Evolutionary conservation across 306 rosid species (phyloP), one percentile per base, ranked within the genome.

Genomic region (Glycine latifolia): DNA sequence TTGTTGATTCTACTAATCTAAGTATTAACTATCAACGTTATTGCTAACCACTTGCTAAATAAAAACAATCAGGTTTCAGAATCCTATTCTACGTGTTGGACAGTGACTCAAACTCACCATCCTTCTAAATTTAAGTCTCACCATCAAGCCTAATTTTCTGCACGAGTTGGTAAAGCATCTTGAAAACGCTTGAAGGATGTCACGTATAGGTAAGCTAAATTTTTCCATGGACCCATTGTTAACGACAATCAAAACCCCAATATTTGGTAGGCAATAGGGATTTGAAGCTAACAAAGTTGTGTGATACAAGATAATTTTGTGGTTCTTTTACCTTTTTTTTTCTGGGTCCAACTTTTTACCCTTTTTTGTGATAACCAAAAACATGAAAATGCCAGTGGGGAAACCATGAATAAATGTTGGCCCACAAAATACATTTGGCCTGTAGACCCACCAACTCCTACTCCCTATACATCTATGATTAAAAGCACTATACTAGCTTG

Each of bases 371-470:
- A 71, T n/a, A 46, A 65, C 48, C 47, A 55, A 65, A 50, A 14
- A 39, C 54, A 65, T 58, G 68, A 31, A 35, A 60, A 33, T 3
- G 20, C 39, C 20, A 54, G 37, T 65, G 59, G 60, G 61, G 14
- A 68, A 65, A 53, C 39, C 3, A 65, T 46, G 73, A 65, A 49
- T 48, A 85, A 82, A 72, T 61, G 60, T 53, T 78, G 88, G 87
- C 83, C 92, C 88, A 82, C 82, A 71, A 85, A 86, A 85, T 84
- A 87, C 86, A 87, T 84, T 61, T 37, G 43, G 66, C 9, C 61
- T 9, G 15, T 20, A 82, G 83, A 82, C 73, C 86, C 86, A 86
- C 83, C 88, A 86, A 82, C 79, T 77, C 72, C 87, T 71, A 71
- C 89, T 79, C 73, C 85, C 85, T 60, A 82, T 82, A 74, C 71